Conservation (phyloP, 257 asterid genomes). For the Salvia splendens region DNA sequence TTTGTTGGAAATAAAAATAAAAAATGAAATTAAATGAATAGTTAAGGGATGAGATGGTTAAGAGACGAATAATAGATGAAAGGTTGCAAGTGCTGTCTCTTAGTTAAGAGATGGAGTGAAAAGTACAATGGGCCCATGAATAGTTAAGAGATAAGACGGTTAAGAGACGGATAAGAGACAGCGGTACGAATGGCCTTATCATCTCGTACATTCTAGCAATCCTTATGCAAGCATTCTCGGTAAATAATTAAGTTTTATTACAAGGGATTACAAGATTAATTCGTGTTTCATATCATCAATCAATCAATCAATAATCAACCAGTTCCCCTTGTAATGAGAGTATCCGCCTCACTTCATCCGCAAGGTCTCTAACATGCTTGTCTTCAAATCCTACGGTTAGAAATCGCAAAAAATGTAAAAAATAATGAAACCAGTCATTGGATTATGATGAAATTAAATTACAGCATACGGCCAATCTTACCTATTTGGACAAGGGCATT, state of each 20-base stretch:
- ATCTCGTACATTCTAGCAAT: not conserved
- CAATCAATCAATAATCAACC: slow-evolving; percentile 27
- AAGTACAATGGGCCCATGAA: too few species aligned
- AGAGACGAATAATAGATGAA: too few species aligned
- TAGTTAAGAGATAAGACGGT: too few species aligned
- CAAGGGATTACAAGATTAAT: not conserved
- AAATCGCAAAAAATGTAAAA: not conserved
- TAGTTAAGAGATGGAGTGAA: too few species aligned
- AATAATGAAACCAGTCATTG: not conserved
- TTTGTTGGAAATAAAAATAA: too few species aligned
- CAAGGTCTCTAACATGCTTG: slow-evolving; percentile 69
- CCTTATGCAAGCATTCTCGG: not conserved
- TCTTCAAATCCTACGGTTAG: slow-evolving; percentile 68
- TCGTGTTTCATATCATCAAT: not conserved
- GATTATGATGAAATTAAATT: not conserved
- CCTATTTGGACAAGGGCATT: slow-evolving; percentile 73
- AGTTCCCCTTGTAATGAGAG: slow-evolving; percentile 37
- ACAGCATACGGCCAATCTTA: slow-evolving; percentile 15
- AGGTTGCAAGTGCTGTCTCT: too few species aligned
- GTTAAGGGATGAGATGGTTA: too few species aligned
- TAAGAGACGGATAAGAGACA: too few species aligned
- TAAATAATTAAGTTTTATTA: not conserved
- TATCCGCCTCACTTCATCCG: slow-evolving; percentile 74
- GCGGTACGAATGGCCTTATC: too few species aligned
- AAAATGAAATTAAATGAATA: too few species aligned